Base-by-base conservation (phyloP, 2,329 filamentous ascomycete species). In the Xylaria sp. region DNA sequence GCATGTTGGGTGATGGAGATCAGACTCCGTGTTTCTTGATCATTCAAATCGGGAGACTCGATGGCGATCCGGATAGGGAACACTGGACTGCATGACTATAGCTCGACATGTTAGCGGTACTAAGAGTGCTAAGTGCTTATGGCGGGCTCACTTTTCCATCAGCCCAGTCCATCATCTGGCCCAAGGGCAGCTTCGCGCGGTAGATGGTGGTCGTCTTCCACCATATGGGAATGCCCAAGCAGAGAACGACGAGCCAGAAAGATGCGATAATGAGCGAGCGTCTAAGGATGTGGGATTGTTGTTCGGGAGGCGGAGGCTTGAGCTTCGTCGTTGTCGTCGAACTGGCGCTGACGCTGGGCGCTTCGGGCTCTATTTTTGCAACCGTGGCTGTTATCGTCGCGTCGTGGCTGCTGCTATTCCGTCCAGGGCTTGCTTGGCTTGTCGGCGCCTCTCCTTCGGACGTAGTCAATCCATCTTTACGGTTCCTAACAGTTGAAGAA, bases 181-280 rank as follows among this genome's bases (percentile, higher is more conserved):
- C 87, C 73, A 98, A 81, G 5, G 96, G 96, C 74, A 99, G 83
- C 54, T 90, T 87, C 13, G 95, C 94, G 65, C 96, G 89, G 80
- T 97, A 94, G 65, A 98, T 97, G 0, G 92, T 92, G 3, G 96
- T 99, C 0, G 96, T 98, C 80, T 90, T 90, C 90, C 94, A 97
- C 96, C 96, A 99, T 87, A 97, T 91, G 66, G 96, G 96, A 73
- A 99, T 80, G 2, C 96, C 96, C 6, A 99, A 82, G 37, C 91
- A 87, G 7, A 97, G 79, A 7, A 97, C 93, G 46, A 98, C 89
- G 5, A 90, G 84, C 96, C 96, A 99, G 81, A 98, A 98, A 9
- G 95, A 95, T 70, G 92, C 80, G 71, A 99, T 90, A 60, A 98
- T 91, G 71, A 86, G 85, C 57, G 89, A 88, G 64, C 96, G 91